Evolutionary conservation across 805 yeast genomes (phyloP).

Genomic region (Danielia oregonensis): DNA sequence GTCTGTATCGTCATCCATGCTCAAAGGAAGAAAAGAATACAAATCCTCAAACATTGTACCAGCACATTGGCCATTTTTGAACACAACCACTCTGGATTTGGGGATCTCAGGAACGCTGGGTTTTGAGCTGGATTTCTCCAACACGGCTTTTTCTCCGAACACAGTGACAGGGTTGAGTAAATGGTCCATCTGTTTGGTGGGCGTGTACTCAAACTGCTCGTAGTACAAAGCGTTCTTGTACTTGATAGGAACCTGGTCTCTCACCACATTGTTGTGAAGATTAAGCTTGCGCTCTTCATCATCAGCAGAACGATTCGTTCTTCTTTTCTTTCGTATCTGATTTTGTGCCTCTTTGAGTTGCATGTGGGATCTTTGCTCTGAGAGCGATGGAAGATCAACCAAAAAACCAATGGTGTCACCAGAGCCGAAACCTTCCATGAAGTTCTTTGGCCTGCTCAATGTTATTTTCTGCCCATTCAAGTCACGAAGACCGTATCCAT

Average conservation of each 20-base stretch:
- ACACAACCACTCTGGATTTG: constrained; percentile 63
- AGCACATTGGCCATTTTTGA: constrained; percentile 67
- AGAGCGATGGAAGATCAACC: constrained; percentile 59
- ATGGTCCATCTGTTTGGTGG: constrained; percentile 69
- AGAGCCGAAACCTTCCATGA: constrained; percentile 52
- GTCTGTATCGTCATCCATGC: constrained; percentile 47
- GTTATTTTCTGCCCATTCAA: constrained; percentile 72
- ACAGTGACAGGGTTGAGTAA: constrained; percentile 67
- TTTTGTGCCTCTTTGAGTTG: constrained; percentile 11
- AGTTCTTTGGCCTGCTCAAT: constrained; percentile 59
- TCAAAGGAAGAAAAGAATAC: constrained; percentile 76
- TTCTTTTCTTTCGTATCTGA: constrained; percentile 12
- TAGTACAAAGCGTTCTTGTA: constrained; percentile 73
- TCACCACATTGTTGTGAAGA: constrained; percentile 41
- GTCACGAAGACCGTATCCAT: constrained; percentile 89
- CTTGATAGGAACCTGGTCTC: constrained; percentile 87
- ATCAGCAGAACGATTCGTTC: constrained; percentile 7
- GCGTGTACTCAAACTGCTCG: constrained; percentile 79
- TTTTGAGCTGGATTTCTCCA: constrained; percentile 35
- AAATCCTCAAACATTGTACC: constrained; percentile 68
- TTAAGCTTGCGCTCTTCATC: constrained; percentile 13
- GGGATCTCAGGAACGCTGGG: constrained; percentile 45
- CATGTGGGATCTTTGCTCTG: constrained; percentile 42
- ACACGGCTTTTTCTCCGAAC: constrained; percentile 63
- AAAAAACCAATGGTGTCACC: constrained; percentile 86